Evolutionary conservation across 2,329 filamentous ascomycete species (phyloP).

Genomic region (Ceratocystis colombiana): DNA sequence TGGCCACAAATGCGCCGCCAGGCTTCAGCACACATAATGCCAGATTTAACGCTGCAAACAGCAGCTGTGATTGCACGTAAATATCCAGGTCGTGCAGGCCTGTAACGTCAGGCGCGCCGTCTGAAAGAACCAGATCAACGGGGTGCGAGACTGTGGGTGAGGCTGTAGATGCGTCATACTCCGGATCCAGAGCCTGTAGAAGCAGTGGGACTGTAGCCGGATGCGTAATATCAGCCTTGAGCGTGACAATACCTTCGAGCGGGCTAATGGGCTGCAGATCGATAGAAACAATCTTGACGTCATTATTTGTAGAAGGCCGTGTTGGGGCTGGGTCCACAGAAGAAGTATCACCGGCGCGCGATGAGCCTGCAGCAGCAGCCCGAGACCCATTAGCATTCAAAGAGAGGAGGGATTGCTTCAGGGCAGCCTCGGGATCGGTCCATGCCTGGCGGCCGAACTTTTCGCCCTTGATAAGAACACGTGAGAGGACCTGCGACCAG

Average conservation of each 20-base stretch:
- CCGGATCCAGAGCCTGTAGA: conserved; percentile 70
- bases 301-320: conserved; percentile 23
- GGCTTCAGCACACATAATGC: conserved; percentile 85
- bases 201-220: conserved; percentile 87
- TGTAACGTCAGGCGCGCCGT: conserved; percentile 92
- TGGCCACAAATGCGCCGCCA: conserved; percentile 92
- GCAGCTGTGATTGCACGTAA: conserved; percentile 90
- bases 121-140: conserved; percentile 88
- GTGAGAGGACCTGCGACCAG: conserved; percentile 93
- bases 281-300: conserved; percentile 75
- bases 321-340: conserved; percentile 32
- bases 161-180: conserved; percentile 41
- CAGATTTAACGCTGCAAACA: conserved; percentile 88
- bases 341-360: conserved; percentile 42
- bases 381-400: conserved; percentile 23
- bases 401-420: conserved; percentile 32
- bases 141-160: conserved; percentile 54
- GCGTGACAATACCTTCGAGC: conserved; percentile 79
- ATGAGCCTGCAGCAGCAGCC: conserved; percentile 10
- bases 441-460: conserved; percentile 77
- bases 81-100: conserved; percentile 96
- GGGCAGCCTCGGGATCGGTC: conserved; percentile 68
- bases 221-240: conserved; percentile 94
- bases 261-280: conserved; percentile 94
- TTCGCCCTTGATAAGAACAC: conserved; percentile 87